Base-by-base conservation (phyloP, 768 basidiomycete species). In the Russula compacta region DNA sequence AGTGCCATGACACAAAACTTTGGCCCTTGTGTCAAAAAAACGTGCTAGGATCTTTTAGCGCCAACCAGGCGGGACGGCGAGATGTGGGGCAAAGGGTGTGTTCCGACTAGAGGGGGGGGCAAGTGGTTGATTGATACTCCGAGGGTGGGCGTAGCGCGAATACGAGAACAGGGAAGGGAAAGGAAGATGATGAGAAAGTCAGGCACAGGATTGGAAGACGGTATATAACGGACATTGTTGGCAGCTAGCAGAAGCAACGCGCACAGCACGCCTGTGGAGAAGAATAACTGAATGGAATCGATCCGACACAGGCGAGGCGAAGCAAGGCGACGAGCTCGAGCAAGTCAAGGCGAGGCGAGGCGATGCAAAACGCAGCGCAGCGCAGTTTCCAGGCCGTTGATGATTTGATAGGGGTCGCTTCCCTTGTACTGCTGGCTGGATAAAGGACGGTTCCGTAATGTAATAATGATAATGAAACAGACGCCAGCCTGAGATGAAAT, bases 1-100 rank as follows among this genome's bases (percentile, higher is more conserved):
- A 66, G 53, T 48, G 65, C 53, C 63, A 66, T 66, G 63, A 50
- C 63, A 56, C 61, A 55, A 55, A 53, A 54, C n/a, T 56, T 56
- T 36, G 43, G n/a, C 42, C 42, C 44, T 54, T 33, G 32, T 29
- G 47, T 44, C 44, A 48, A 53, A 42, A 51, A 47, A 44, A 33
- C n/a, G 19, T 55, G 36, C 55, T 40, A 40, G 43, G 59, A 39
- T 10, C 7, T 50, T 33, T 44, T 48, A 47, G 51, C 55, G 58
- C 47, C 58, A 46, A 55, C 38, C 24, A 36, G 14, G 12, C 14
- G 53, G 58, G 33, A 44, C 43, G 33, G 51, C 2, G 24, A 19
- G 21, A 40, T 29, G 51, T 48, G 35, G 48, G 43, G 61, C 35
- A 8, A 44, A 57, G 52, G 52, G 60, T 47, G n/a, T 38, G 17